Conservation (phyloP, 2,329 filamentous ascomycete genomes). For the Aspergillus novofumigatus region DNA sequence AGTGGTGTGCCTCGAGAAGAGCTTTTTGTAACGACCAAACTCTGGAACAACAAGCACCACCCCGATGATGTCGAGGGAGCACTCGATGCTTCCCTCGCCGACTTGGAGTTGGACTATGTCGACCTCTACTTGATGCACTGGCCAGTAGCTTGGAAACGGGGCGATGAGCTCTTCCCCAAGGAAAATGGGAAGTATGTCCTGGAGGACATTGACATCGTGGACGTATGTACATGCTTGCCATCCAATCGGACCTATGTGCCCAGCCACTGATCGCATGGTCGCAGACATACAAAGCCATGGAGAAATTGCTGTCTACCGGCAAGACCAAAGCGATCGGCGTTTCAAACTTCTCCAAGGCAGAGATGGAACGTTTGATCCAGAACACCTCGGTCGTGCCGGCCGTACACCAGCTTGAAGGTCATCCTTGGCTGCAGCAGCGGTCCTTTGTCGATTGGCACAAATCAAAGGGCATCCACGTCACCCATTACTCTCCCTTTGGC, state of each 20-base stretch:
- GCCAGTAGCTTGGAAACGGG: conserved; percentile 52
- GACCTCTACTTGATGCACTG: conserved; percentile 70
- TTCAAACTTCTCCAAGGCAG: conserved; percentile 49
- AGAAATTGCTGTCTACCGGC: conserved; percentile 37
- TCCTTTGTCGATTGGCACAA: conserved; percentile 49
- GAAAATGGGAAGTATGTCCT: conserved; percentile 40
- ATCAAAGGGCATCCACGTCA: conserved; percentile 49
- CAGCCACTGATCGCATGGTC: neutral
- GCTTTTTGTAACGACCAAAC: conserved; percentile 64
- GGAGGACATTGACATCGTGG: conserved; percentile 47
- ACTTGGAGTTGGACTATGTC: conserved; percentile 62
- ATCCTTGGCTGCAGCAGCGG: conserved; percentile 51
- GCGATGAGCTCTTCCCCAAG: conserved; percentile 47
- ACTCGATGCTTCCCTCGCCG: conserved; percentile 57
- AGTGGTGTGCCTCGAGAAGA: conserved; percentile 61
- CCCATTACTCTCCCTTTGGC: conserved; percentile 53
- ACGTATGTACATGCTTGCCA: conserved; percentile 29
- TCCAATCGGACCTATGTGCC: neutral
- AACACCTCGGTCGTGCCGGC: conserved; percentile 45
- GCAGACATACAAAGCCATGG: conserved; percentile 51
- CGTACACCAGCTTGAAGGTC: conserved; percentile 50
- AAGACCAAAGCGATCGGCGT: conserved; percentile 51
- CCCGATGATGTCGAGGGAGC: conserved; percentile 60
- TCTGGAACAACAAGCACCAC: conserved; percentile 63
- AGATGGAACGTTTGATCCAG: conserved; percentile 46